phyloP scores from a whole-genome alignment of 495 filamentous ascomycete genomes.

The Amphirosellinia nigrospora region DNA sequence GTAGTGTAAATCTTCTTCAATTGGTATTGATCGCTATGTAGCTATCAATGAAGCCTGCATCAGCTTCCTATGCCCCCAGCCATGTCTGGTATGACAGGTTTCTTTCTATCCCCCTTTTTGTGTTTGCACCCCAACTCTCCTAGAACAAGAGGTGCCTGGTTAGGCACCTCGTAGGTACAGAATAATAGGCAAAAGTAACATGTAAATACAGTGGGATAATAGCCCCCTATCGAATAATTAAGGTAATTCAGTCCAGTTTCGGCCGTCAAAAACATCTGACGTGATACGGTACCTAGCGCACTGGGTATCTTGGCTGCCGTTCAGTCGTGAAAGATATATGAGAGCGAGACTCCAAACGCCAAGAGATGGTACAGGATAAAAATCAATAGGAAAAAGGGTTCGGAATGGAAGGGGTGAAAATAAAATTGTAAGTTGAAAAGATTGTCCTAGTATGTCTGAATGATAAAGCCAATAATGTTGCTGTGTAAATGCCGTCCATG shows the following conservation, averaged over 20 bases:
- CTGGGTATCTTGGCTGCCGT: conserved; percentile 44
- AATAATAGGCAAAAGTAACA: not conserved
- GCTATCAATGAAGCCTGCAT: conserved; percentile 15
- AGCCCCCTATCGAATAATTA: conserved; percentile 15
- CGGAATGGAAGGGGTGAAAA: conserved; percentile 13
- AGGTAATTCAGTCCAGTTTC: conserved; percentile 25
- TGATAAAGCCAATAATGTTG: conserved; percentile 12
- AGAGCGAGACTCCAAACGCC: conserved; percentile 30
- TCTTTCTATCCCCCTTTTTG: conserved; percentile 13
- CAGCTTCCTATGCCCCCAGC: not conserved
- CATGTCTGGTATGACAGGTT: conserved; percentile 2
- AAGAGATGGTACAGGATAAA: conserved; percentile 25
- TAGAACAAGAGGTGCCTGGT: not conserved
- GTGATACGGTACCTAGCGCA: conserved; percentile 40
- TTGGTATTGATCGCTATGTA: conserved; percentile 17
- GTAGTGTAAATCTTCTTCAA: not conserved
- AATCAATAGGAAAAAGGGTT: conserved; percentile 24
- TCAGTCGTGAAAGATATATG: conserved; percentile 23
- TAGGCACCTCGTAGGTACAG: not conserved
- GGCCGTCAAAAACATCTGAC: conserved; percentile 30
- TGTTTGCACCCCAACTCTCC: conserved; percentile 1
- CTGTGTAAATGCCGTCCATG: conserved; percentile 26
- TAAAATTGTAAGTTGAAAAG: not conserved
- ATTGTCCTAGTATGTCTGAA: conserved; percentile 28
- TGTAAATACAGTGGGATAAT: conserved; percentile 11